A percentile compares a stretch with the other conserved stretches of the same genome.
phyloP scores from a whole-genome alignment of 106 monocot genomes.

The Dendrobium nobile region DNA sequence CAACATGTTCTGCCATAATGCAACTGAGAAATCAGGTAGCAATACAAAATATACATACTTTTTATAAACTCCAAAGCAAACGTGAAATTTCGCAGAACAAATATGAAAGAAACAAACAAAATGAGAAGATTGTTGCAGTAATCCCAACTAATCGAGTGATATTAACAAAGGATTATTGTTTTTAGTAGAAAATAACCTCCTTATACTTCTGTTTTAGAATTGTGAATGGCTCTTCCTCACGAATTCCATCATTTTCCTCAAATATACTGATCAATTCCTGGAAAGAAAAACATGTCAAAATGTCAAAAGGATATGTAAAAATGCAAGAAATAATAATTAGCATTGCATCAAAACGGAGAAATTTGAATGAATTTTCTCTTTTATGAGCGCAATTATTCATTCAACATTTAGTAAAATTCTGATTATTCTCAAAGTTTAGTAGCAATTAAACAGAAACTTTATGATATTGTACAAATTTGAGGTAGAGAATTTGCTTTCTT shows the following conservation, averaged over 20 bases:
- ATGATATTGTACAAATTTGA: not conserved
- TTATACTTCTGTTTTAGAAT: conserved; percentile 21
- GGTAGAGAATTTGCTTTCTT: not conserved
- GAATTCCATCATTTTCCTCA: conserved; percentile 37
- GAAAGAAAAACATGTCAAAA: not conserved
- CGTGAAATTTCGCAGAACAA: not conserved
- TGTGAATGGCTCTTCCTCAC: conserved; percentile 68
- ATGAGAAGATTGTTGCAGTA: not conserved
- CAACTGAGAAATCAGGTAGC: not conserved
- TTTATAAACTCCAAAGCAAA: not conserved
- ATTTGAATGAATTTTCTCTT: not conserved
- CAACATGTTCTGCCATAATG: not conserved
- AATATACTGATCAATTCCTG: conserved; percentile 67
- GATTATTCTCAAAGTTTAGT: not conserved
- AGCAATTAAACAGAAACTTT: not conserved
- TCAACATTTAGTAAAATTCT: not conserved
- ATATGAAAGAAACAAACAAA: not conserved
- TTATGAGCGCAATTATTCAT: not conserved
- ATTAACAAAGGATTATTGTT: conserved; percentile 2
- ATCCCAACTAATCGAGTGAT: not conserved
- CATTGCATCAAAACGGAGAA: not conserved
- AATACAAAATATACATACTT: not conserved
- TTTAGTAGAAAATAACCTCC: conserved; percentile 31
- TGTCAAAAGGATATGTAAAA: not conserved
- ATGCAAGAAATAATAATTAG: not conserved